Evolutionary conservation across 306 rosid genomes (phyloP).

Genomic region (Medicago lupulina): DNA sequence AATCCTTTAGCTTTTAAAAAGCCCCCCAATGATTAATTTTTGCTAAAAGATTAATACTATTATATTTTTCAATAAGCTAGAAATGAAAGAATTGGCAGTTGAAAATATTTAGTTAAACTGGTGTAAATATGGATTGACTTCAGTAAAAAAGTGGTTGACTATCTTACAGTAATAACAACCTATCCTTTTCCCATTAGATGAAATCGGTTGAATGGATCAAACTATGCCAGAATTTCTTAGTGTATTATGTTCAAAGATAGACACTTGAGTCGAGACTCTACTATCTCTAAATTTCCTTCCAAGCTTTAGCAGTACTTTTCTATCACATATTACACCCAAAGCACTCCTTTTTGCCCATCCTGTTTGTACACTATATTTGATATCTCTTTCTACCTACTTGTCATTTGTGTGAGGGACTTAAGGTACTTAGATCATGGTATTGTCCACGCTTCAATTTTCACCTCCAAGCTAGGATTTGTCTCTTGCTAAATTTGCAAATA

Average conservation of each 20-base stretch:
- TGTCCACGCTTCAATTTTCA: neutral
- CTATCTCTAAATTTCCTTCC: neutral
- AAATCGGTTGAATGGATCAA: neutral
- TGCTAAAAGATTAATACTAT: neutral
- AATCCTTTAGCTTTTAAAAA: slow-evolving; percentile 1
- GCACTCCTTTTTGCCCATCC: neutral
- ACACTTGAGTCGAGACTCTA: neutral
- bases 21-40: neutral
- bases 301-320: neutral
- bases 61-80: slow-evolving; percentile 24
- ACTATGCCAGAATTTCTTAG: too few species aligned
- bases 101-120: neutral
- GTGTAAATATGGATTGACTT: slow-evolving; percentile 8
- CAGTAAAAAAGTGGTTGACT: neutral
- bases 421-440: neutral
- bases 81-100: too few species aligned
- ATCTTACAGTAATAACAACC: neutral
- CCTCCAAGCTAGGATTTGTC: neutral
- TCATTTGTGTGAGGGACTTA: neutral
- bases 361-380: neutral
- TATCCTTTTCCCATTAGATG: neutral
- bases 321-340: neutral
- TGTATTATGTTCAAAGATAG: too few species aligned
- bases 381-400: neutral
- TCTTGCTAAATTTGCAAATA: neutral